Percentiles rank a stretch among this genome's conserved stretches.
Conservation (phyloP, 2,329 filamentous ascomycete species). For the Trichoderma sp. region DNA sequence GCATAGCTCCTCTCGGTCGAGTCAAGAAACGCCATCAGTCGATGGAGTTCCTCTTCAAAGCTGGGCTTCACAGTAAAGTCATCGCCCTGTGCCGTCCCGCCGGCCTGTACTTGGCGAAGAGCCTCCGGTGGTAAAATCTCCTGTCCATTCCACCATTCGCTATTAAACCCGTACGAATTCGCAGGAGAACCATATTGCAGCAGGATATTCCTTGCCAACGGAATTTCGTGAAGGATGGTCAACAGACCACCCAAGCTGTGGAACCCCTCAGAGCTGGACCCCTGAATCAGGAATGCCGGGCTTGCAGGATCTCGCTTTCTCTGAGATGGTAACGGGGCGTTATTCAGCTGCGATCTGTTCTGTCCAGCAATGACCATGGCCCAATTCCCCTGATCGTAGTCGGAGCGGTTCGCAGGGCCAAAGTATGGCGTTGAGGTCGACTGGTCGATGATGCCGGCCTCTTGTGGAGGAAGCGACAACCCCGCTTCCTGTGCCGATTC, state of each 20-base stretch:
- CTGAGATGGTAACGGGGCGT: slow-evolving; percentile 42
- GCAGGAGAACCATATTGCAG: slow-evolving; percentile 48
- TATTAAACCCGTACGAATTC: slow-evolving; percentile 56
- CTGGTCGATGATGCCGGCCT: slow-evolving; percentile 52
- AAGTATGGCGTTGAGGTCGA: slow-evolving; percentile 52
- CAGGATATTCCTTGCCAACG: slow-evolving; percentile 58
- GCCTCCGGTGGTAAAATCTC: slow-evolving; percentile 49
- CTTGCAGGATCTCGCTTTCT: slow-evolving; percentile 46
- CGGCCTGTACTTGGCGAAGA: slow-evolving; percentile 40
- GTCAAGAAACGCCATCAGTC: slow-evolving; percentile 65
- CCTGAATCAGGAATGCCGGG: slow-evolving; percentile 56
- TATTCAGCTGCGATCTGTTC: slow-evolving; percentile 33
- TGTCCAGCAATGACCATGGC: slow-evolving; percentile 55
- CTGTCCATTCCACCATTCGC: slow-evolving; percentile 64
- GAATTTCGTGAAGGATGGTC: slow-evolving; percentile 63
- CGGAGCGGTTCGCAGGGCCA: slow-evolving; percentile 59
- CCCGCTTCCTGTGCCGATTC: slow-evolving; percentile 59
- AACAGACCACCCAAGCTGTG: slow-evolving; percentile 57
- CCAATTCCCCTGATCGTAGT: slow-evolving; percentile 61
- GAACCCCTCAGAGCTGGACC: slow-evolving; percentile 37
- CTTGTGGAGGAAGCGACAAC: slow-evolving; percentile 47
- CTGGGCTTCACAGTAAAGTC: slow-evolving; percentile 37
- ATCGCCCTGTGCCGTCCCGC: slow-evolving; percentile 39
- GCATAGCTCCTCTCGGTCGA: slow-evolving; percentile 62
- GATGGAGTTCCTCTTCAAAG: slow-evolving; percentile 59